Percentiles rank a stretch among this genome's conserved stretches.
These are phyloP conservation scores for Ziziphus jujuba DNA, from an alignment of 306 rosid genomes.

Conservation along the genomic window DNA sequence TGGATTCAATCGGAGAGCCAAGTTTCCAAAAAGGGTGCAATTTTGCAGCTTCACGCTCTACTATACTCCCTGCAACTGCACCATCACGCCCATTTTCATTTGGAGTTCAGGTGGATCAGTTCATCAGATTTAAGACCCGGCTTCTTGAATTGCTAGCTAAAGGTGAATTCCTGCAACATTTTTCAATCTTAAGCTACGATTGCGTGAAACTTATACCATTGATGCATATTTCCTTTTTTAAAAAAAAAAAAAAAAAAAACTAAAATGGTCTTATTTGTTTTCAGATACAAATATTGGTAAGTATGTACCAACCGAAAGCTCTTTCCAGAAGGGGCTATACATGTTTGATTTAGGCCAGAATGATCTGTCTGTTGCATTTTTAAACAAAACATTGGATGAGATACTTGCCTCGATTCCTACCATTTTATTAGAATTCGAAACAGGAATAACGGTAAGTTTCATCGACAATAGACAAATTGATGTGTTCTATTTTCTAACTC, in stretches of 20 bases:
- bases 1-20: conserved; percentile 83
- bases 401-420: conserved; percentile 69
- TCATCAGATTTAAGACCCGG: conserved; percentile 65
- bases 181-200: not conserved
- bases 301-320: conserved; percentile 64
- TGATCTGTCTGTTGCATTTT: conserved; percentile 82
- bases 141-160: conserved; percentile 60
- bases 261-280: not conserved
- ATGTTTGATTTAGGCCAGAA: conserved; percentile 95
- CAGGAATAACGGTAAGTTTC: conserved; percentile 66
- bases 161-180: conserved; percentile 30
- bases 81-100: conserved; percentile 74
- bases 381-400: conserved; percentile 71
- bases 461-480: not conserved
- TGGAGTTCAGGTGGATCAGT: conserved; percentile 76
- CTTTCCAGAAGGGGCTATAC: conserved; percentile 64
- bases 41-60: conserved; percentile 87
- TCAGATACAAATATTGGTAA: conserved; percentile 45
- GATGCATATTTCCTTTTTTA: not conserved
- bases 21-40: conserved; percentile 76
- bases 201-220: not conserved
- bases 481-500: not conserved
- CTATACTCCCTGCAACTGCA: conserved; percentile 72
- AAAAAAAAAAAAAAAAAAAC: not conserved
- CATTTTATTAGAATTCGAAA: conserved; percentile 66